A percentile compares a stretch with the other conserved stretches of the same genome.
Evolutionary conservation across 345 rosid genomes (phyloP).

Genomic region (Alliaria petiolata): DNA sequence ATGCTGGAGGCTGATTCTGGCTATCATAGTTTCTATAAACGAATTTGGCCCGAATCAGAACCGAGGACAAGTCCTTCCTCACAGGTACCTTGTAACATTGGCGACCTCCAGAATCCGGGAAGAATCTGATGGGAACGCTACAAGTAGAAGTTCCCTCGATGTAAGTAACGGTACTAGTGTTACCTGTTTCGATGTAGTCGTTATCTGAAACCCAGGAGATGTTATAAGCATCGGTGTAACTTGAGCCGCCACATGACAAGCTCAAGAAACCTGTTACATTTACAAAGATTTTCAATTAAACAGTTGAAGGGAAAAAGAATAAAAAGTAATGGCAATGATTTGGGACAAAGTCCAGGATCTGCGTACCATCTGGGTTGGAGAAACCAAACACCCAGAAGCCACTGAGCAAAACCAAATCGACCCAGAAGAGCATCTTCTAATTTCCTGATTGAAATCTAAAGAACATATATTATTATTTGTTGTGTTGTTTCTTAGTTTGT

Average conservation of each 20-base stretch:
- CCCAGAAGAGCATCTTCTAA: slow-evolving; percentile 37
- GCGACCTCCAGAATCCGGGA: slow-evolving; percentile 46
- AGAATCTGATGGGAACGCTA: slow-evolving; percentile 49
- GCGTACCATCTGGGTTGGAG: slow-evolving; percentile 65
- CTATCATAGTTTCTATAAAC: slow-evolving; percentile 76
- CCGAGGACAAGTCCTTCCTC: slow-evolving; percentile 47
- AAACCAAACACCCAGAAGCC: slow-evolving; percentile 35
- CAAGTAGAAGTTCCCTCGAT: slow-evolving; percentile 36
- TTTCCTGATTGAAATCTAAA: background rate
- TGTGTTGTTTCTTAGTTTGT: background rate
- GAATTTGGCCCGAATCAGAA: slow-evolving; percentile 71
- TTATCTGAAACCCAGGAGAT: slow-evolving; percentile 67
- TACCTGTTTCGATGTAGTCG: slow-evolving; percentile 55
- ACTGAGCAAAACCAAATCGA: slow-evolving; percentile 40
- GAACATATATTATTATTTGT: background rate
- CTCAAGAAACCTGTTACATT: slow-evolving; percentile 79
- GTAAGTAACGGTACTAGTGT: slow-evolving; percentile 39
- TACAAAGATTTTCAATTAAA: background rate
- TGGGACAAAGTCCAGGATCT: background rate
- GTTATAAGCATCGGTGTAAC: slow-evolving; percentile 45
- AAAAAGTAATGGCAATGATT: background rate
- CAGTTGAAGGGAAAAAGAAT: background rate
- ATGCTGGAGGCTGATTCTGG: slow-evolving; percentile 58
- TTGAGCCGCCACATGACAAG: slow-evolving; percentile 67
- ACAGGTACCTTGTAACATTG: slow-evolving; percentile 62